These are phyloP conservation scores for Fusarium staphyleae DNA, from an alignment of 2,329 filamentous ascomycete species.

Conservation along the genomic window DNA sequence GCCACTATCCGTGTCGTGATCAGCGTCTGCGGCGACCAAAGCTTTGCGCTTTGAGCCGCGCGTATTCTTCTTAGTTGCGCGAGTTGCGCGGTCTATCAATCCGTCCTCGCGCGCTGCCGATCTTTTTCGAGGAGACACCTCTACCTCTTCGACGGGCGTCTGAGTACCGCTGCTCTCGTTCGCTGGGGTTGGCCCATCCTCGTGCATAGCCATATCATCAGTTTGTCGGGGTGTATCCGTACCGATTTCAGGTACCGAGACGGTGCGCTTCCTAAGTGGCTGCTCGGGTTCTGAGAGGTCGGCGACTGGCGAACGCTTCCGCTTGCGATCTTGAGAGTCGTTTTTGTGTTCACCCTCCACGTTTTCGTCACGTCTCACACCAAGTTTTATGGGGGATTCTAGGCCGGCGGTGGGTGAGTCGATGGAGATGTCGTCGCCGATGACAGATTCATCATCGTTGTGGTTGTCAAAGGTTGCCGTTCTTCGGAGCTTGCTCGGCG, in stretches of 20 bases:
- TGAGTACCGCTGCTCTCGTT: conserved; percentile 50
- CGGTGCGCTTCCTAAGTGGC: conserved; percentile 62
- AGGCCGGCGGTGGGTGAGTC: conserved; percentile 50
- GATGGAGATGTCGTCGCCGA: conserved; percentile 52
- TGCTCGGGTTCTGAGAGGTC: conserved; percentile 57
- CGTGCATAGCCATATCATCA: conserved; percentile 44
- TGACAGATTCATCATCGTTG: conserved; percentile 50
- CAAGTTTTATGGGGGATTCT: conserved; percentile 48
- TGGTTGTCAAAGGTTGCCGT: conserved; percentile 46
- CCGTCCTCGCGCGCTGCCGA: conserved; percentile 44
- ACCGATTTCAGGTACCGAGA: conserved; percentile 53
- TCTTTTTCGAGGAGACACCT: conserved; percentile 41
- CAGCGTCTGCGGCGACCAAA: conserved; percentile 39
- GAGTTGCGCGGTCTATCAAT: conserved; percentile 43
- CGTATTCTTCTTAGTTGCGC: conserved; percentile 50
- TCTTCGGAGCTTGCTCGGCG: conserved; percentile 78
- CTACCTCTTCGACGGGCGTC: conserved; percentile 57
- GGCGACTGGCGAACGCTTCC: conserved; percentile 56
- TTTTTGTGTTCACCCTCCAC: conserved; percentile 44
- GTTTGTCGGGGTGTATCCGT: conserved; percentile 42
- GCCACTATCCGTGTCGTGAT: conserved; percentile 46
- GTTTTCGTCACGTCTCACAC: conserved; percentile 38
- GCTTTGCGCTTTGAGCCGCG: conserved; percentile 52
- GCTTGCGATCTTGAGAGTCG: conserved; percentile 53
- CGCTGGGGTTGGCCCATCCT: conserved; percentile 48